Conservation (phyloP, 305 asterid genomes). For the Monarda citriodora region DNA sequence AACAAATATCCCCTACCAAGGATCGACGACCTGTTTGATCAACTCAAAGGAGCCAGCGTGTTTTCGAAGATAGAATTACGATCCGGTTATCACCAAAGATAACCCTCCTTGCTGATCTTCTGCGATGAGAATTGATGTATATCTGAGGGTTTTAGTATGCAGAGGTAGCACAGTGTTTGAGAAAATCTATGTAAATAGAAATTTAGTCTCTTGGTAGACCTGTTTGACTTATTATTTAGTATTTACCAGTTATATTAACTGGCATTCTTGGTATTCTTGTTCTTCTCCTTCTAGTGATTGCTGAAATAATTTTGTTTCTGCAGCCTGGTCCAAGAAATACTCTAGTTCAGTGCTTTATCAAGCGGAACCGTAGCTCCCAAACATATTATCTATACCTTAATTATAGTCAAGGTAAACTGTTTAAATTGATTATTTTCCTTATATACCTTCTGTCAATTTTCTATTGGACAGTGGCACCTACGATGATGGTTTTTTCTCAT, state of each 20-base stretch:
- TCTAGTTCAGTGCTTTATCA: constrained; percentile 80
- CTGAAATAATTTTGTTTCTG: constrained; percentile 23
- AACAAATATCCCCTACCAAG: too few species aligned
- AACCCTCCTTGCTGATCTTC: not conserved
- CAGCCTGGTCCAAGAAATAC: constrained; percentile 96
- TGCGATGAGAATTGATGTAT: not conserved
- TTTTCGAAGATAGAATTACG: too few species aligned
- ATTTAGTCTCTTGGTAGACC: constrained; percentile 3
- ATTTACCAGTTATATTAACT: constrained; percentile 4
- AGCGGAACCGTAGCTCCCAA: constrained; percentile 75
- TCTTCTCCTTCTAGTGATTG: constrained; percentile 1
- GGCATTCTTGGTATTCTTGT: constrained; percentile 2
- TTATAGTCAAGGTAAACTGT: constrained; percentile 59
- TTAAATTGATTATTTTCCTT: not conserved
- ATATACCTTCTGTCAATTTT: not conserved
- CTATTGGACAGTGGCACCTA: constrained; percentile 5
- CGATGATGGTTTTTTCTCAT: constrained; percentile 6
- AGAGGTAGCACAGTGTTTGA: not conserved
- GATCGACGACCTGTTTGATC: too few species aligned
- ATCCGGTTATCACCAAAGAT: too few species aligned
- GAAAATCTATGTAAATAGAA: not conserved
- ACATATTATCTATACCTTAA: constrained; percentile 81
- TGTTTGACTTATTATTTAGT: constrained; percentile 6
- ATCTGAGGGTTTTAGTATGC: not conserved
- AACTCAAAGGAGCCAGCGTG: too few species aligned